Conservation (phyloP, 2,329 filamentous ascomycete species). For the Cyphellophora europaea region DNA sequence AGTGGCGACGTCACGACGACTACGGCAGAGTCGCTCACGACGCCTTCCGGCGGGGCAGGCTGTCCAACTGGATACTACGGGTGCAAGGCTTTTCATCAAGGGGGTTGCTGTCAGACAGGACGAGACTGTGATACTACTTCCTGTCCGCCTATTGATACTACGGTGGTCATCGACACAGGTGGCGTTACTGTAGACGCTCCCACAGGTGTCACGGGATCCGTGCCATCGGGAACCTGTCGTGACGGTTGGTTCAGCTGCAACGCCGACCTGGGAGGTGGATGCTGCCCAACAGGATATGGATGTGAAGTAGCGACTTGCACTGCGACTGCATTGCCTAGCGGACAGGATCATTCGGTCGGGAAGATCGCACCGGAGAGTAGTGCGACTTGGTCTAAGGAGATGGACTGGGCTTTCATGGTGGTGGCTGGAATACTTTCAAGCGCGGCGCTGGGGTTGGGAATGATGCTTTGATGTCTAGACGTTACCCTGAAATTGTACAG, state of each 20-base stretch:
- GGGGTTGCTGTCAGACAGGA: slow-evolving; percentile 82
- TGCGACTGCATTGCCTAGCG: slow-evolving; percentile 34
- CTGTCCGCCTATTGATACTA: slow-evolving; percentile 56
- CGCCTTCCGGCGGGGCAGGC: slow-evolving; percentile 21
- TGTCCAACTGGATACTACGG: slow-evolving; percentile 91
- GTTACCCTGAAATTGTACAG: no score
- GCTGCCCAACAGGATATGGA: slow-evolving; percentile 50
- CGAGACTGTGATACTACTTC: slow-evolving; percentile 73
- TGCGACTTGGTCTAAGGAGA: slow-evolving; percentile 5
- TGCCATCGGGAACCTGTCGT: slow-evolving; percentile 50
- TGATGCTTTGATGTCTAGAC: slow-evolving; percentile 1
- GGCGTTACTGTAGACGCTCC: slow-evolving; percentile 64
- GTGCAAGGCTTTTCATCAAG: slow-evolving; percentile 69
- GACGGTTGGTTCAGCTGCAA: slow-evolving; percentile 69
- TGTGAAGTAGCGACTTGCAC: slow-evolving; percentile 69
- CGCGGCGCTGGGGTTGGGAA: background rate
- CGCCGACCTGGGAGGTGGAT: slow-evolving; percentile 48
- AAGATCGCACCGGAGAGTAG: slow-evolving; percentile 26
- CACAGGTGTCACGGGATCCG: slow-evolving; percentile 29
- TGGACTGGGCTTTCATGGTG: background rate
- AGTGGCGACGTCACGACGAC: background rate
- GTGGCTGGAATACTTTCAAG: background rate
- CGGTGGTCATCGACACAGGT: slow-evolving; percentile 54
- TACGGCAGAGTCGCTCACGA: background rate
- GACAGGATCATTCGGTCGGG: slow-evolving; percentile 37